phyloP scores from a whole-genome alignment of 2,329 filamentous ascomycete genomes.

The Ophiostoma quercus region DNA sequence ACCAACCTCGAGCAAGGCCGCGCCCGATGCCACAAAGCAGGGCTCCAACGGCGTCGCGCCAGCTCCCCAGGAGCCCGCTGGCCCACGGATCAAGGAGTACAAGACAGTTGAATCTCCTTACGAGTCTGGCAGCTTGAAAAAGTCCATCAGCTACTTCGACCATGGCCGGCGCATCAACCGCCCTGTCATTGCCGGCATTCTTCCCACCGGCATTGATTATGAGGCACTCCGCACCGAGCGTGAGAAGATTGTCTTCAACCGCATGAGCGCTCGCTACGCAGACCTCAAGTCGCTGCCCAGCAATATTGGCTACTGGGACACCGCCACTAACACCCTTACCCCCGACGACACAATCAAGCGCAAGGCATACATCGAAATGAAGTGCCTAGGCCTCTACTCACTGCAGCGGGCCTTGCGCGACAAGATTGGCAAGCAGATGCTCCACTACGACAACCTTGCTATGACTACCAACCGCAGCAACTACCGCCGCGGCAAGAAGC shows the following conservation, averaged over 20 bases:
- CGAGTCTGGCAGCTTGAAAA: slow-evolving; percentile 47
- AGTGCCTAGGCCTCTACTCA: slow-evolving; percentile 78
- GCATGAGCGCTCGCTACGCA: slow-evolving; percentile 75
- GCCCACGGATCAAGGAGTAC: slow-evolving; percentile 50
- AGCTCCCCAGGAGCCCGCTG: slow-evolving; percentile 34
- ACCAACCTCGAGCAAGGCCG: slow-evolving; percentile 18
- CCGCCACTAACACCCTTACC: slow-evolving; percentile 59
- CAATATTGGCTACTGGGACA: slow-evolving; percentile 83
- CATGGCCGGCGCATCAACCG: slow-evolving; percentile 72
- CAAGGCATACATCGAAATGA: slow-evolving; percentile 91
- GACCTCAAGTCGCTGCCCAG: slow-evolving; percentile 80
- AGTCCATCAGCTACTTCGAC: slow-evolving; percentile 69
- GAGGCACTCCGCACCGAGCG: slow-evolving; percentile 81
- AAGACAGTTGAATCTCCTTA: slow-evolving; percentile 74
- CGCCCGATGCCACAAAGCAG: slow-evolving; percentile 39
- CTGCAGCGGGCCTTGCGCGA: slow-evolving; percentile 84
- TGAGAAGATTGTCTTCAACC: slow-evolving; percentile 83
- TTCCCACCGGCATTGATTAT: slow-evolving; percentile 82
- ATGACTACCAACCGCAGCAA: slow-evolving; percentile 92
- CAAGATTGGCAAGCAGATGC: slow-evolving; percentile 84
- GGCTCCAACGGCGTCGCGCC: slow-evolving; percentile 31
- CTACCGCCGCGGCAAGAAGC: slow-evolving; percentile 95
- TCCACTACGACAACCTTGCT: slow-evolving; percentile 90
- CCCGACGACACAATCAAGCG: slow-evolving; percentile 79
- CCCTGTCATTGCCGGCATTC: slow-evolving; percentile 76